Evolutionary conservation across 441 rosid species (phyloP), one percentile per base, ranked within the genome.

Genomic region (Erodium trifolium): DNA sequence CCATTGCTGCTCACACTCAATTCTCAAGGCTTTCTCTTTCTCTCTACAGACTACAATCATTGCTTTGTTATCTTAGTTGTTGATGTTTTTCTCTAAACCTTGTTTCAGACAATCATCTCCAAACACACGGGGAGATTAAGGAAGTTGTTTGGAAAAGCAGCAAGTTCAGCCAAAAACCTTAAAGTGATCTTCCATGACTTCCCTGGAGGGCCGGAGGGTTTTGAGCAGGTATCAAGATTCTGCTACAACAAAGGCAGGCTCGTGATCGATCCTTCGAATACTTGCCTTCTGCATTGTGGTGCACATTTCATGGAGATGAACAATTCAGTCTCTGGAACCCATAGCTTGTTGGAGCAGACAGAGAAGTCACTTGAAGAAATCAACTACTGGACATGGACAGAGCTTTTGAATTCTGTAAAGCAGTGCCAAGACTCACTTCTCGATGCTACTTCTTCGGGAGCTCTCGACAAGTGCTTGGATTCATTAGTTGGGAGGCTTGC

Each of bases 361-460:
- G 83, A 79, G 71, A 91, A 84, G 76, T 84, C 83, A 51, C 77
- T 93, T 75, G 78, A 81, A 67, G 89, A 85, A 73, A 80, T 87
- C 67, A 70, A 73, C 53, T 82, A 75, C 63, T 90, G 93, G 98
- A 64, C 87, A 53, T 90, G 96, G 96, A 83, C 91, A 10, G 96
- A 87, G 75, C 81, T 90, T 66, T 73, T 93, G 79, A 77, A 74
- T 65, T 73, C 86, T 72, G 55, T 88, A 65, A 90, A 84, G 78
- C 96, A 85, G 19, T 85, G 85, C 82, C 94, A 87, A 73, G 79
- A 76, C 64, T 80, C 81, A 39, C 70, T 68, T 17, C 67, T 81
- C 11, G 77, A 49, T 10, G 70, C 75, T 0, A 82, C 69, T 63
- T 80, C 83, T 57, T 82, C 84, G 0, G 53, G 69, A 62, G 0